Conservation (phyloP, 352 stramenopile species). For the Globisporangium orthogonon region DNA sequence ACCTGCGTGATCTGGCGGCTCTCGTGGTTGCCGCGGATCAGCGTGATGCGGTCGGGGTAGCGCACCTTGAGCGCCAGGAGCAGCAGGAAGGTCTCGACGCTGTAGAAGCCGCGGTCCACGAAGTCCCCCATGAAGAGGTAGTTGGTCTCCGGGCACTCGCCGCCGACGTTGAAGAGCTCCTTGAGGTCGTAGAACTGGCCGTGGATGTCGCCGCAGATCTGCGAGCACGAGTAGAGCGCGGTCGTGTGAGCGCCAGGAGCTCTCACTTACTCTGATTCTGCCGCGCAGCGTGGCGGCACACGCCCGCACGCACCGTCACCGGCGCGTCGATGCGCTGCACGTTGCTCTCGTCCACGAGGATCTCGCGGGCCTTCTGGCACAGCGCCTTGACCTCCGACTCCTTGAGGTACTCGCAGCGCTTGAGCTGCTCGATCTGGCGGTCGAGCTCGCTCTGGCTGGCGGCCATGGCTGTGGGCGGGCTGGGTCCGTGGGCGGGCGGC, state of each 20-base stretch:
- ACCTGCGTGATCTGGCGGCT: conserved; percentile 94
- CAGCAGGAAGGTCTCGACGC: conserved; percentile 98
- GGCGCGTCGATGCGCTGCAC: conserved; percentile 98
- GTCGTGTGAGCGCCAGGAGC: conserved; percentile 97
- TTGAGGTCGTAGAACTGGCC: conserved; percentile 91
- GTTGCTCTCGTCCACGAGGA: conserved; percentile 99
- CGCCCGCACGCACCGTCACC: conserved; percentile 89
- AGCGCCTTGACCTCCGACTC: conserved; percentile 97
- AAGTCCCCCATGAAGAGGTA: conserved; percentile 99
- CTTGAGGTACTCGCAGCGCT: conserved; percentile 98
- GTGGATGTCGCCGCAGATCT: conserved; percentile 90
- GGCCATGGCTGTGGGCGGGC: conserved; percentile 29
- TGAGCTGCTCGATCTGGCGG: conserved; percentile 86
- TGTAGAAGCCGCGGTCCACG: conserved; percentile 99
- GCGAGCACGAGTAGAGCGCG: conserved; percentile 99
- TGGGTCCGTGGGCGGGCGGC: too few relatives aligned
- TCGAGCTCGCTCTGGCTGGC: conserved; percentile 83
- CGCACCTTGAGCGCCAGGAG: conserved; percentile 97
- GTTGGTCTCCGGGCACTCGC: conserved; percentile 98
- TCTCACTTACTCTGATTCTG: conserved; percentile 17
- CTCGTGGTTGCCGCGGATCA: conserved; percentile 97
- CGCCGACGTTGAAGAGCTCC: conserved; percentile 97
- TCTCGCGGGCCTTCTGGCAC: conserved; percentile 97
- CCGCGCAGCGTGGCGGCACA: too few relatives aligned
- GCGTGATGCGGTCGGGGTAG: conserved; percentile 98